Percentiles rank a stretch among this genome's conserved stretches.
Evolutionary conservation across 2,329 filamentous ascomycete species (phyloP).

Genomic region (Colletotrichum spinosum): DNA sequence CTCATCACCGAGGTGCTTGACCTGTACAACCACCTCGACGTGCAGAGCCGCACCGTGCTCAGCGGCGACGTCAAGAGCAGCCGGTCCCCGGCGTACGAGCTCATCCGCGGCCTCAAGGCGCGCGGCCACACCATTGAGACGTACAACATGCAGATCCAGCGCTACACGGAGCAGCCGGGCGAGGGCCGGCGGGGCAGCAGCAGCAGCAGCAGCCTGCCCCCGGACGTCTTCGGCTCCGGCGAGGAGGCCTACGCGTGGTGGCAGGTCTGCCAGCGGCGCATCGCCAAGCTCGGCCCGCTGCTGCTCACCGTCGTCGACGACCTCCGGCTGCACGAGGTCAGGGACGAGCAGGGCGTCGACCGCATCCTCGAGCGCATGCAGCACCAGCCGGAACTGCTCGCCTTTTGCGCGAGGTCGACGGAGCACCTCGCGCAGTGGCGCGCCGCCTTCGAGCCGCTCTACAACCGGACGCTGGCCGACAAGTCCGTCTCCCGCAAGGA

Average conservation of each 20-base stretch:
- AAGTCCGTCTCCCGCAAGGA: slow-evolving; percentile 40
- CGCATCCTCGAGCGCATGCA: slow-evolving; percentile 17
- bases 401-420: slow-evolving; percentile 23
- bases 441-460: slow-evolving; percentile 52
- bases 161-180: slow-evolving; percentile 25
- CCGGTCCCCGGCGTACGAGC: slow-evolving; percentile 25
- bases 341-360: slow-evolving; percentile 26
- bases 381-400: slow-evolving; percentile 23
- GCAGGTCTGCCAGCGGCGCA: slow-evolving; percentile 50
- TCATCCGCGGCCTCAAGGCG: slow-evolving; percentile 27
- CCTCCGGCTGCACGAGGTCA: slow-evolving; percentile 28
- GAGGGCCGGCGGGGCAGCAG: slow-evolving; percentile 38
- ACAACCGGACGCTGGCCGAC: slow-evolving; percentile 45
- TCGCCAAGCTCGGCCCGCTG: slow-evolving; percentile 44
- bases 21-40: slow-evolving; percentile 30
- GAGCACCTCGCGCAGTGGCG: slow-evolving; percentile 51
- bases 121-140: slow-evolving; percentile 31
- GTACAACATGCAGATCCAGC: slow-evolving; percentile 35
- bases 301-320: slow-evolving; percentile 32
- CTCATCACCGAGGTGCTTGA: slow-evolving; percentile 35
- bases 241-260: slow-evolving; percentile 53
- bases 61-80: slow-evolving; percentile 18
- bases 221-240: slow-evolving; percentile 43
- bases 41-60: slow-evolving; percentile 34
- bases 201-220: slow-evolving; percentile 43